Evolutionary conservation across 2,329 filamentous ascomycete genomes (phyloP).

Genomic region (Capronia coronata): DNA sequence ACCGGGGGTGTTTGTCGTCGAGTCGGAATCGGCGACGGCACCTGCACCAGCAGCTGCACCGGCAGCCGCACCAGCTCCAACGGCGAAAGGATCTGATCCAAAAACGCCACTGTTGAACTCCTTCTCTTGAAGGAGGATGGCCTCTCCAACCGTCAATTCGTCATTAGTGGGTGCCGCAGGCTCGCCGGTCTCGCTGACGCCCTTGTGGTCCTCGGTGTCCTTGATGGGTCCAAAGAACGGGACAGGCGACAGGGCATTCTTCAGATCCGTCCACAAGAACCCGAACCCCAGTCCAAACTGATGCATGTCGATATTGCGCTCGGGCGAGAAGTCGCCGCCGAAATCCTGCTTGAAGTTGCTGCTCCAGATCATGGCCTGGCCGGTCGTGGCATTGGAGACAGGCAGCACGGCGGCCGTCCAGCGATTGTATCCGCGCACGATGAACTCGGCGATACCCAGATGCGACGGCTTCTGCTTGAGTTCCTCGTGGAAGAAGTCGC

Average conservation of each 20-base stretch:
- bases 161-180: constrained; percentile 22
- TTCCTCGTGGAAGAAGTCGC: constrained; percentile 21
- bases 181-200: constrained; percentile 25
- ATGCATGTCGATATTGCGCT: constrained; percentile 28
- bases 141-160: constrained; percentile 23
- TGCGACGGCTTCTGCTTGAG: constrained; percentile 24
- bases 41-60: not conserved
- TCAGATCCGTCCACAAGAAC: constrained; percentile 25
- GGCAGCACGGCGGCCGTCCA: constrained; percentile 18
- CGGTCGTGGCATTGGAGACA: constrained; percentile 18
- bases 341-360: constrained; percentile 29
- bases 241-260: constrained; percentile 21
- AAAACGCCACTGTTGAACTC: not conserved
- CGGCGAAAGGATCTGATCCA: not conserved
- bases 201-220: constrained; percentile 22
- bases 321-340: constrained; percentile 20
- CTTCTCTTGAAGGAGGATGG: constrained; percentile 14
- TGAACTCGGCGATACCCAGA: constrained; percentile 24
- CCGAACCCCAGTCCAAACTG: constrained; percentile 28
- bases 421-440: constrained; percentile 23
- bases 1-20: constrained; percentile 10
- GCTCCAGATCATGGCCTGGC: constrained; percentile 29
- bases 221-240: constrained; percentile 26
- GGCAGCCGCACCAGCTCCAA: not conserved
- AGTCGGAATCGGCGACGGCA: not conserved